Base-by-base conservation (phyloP, 305 asterid species). In the Fraxinus sp. region DNA sequence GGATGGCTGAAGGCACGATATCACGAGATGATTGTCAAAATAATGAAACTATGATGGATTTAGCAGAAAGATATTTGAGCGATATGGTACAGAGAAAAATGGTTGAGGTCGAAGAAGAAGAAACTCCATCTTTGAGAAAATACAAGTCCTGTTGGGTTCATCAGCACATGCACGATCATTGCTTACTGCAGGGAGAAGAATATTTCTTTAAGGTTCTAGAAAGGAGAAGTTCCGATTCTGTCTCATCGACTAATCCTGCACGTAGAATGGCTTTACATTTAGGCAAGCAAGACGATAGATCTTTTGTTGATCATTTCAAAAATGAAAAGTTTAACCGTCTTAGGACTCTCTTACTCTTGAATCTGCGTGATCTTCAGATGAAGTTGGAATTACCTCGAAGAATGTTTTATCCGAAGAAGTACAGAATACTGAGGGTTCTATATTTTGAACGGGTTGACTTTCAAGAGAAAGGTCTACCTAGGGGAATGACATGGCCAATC, bases 1-100 rank as follows among this genome's bases (percentile, higher is more conserved):
- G 85, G 87, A 81, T 72, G 70, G 83, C 78, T 26, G 78, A 81
- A 55, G 87, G 87, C 71, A 26, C 46, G 20, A 81, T 78, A 71
- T 71, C 62, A 6, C 20, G 0, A 33, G 46, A 10, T 14, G 71
- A 20, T 62, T 5, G 70, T 59, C 5, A 1, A 72, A 9, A 4
- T 18, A 46, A 0, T 9, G 6, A 2, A 11, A 55, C 35, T 2
- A 14, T 0, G 78, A 36, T 36, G 30, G 33, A 81, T 70, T 24
- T 30, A 1, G 77, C 78, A 28, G 87, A 85, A 35, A 35, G 46
- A 0, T 77, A 41, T 37, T 78, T 81, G 26, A 78, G 6, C 0
- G 18, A 81, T 36, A 35, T 85, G 46, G 79, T 73, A 24, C 30
- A 55, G 3, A 30, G 82, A 72, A 78, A 75, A 24, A 57, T 85